Base-by-base conservation (phyloP, 768 basidiomycete species). In the Russula foetens region DNA sequence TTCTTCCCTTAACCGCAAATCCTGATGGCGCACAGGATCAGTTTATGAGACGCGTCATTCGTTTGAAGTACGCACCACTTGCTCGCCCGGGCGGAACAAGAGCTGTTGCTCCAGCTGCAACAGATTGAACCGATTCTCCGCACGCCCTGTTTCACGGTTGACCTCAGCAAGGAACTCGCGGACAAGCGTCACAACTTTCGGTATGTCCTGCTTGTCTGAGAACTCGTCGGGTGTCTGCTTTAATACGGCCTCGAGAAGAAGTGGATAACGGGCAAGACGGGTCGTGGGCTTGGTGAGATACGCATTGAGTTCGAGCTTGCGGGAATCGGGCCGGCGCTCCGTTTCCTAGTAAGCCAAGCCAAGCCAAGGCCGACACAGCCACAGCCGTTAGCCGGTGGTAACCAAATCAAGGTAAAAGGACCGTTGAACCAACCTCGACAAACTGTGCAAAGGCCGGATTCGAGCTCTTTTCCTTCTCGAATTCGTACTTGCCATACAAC, bases 241-340 rank as follows among this genome's bases (percentile, higher is more conserved):
- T 58, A 88, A 75, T 12, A 97, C 91, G 17, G 92, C 95, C 66
- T 92, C 93, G 31, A 99, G 79, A 2, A 98, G 76, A 2, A 99
- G 79, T 7, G 97, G 97, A 71, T 98, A 98, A 64, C 97, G 80
- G n/a, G 96, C 97, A 28, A 99, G 79, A 67, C 97, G 86, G 6
- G 97, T 98, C 2, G 97, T 98, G 1, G 97, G 97, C 72, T 98
- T 98, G 7, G 97, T 99, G 43, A 99, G 77, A 72, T 98, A 99
- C 1, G 92, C 97, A 71, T 99, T 99, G 51, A 99, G 75, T 73
- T 99, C 97, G 38, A 98, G 82, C 74, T 98, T 98, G 29, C 96
- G 82, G 9, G 95, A 98, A 71, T 97, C 94, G 0, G 95, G 95
- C 21, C 90, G 77, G 21, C 97, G 88, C 71, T 99, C 97, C 2